Evolutionary conservation across 129 eudicot genomes (phyloP), one percentile per base, ranked within the genome.

Genomic region (Kitagawia praeruptora): DNA sequence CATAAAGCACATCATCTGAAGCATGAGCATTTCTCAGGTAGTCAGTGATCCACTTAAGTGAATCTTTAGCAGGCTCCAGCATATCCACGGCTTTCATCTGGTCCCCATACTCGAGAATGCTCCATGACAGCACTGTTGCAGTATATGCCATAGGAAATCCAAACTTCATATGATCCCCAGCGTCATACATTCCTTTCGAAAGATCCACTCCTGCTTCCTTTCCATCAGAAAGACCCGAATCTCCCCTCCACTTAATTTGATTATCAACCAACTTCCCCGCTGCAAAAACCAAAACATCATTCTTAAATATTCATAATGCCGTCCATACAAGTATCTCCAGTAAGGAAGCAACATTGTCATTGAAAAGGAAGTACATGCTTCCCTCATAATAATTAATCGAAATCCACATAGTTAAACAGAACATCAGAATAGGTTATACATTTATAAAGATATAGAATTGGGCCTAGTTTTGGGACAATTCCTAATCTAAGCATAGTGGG

Each of bases 121-220:
- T 84, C 98, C 98, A 95, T 1, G 98, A 90, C 81, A 95, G 87
- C 8, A 95, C 96, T 0, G 98, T 95, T 77, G 98, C 98, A 40
- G 98, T 95, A 76, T 83, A 92, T 76, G 97, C 98, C 97, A 95
- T 80, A 1, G 98, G 98, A 51, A 95, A 95, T 18, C 91, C 91
- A 87, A 95, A 95, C 76, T 95, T 95, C 97, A 95, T 92, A 77
- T 95, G 97, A 87, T 95, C 98, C 51, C 98, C 98, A 47, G 98
- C 98, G 85, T 95, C 97, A 70, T 92, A 95, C 94, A 95, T 86
- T 81, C 98, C 98, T 83, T 95, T 92, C 0, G 96, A 87, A 39
- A 95, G 97, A 84, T 95, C 98, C 87, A 95, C 49, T 44, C 81
- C 81, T 63, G 89, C 97, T 58, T 87, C 89, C 53, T 84, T 88